A percentile compares a stretch with the other conserved stretches of the same genome.
Evolutionary conservation across 768 basidiomycete species (phyloP).

Genomic region (Crepidotus variabilis): DNA sequence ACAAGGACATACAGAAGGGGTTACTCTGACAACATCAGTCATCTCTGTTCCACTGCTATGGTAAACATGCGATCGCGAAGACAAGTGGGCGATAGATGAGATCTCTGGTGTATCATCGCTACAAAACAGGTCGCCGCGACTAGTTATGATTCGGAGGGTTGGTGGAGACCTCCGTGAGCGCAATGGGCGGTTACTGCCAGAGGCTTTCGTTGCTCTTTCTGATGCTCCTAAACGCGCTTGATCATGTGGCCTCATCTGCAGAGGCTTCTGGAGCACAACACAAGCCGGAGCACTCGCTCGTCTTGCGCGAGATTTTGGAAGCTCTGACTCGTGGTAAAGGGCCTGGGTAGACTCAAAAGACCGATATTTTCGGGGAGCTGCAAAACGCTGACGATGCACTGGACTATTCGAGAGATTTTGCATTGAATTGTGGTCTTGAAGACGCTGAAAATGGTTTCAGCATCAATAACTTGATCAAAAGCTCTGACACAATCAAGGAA

Average conservation of each 20-base stretch:
- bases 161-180: background rate
- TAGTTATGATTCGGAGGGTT: background rate
- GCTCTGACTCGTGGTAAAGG: background rate
- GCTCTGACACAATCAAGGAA: background rate
- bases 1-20: slow-evolving; percentile 9
- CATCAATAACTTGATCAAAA: background rate
- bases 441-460: background rate
- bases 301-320: background rate
- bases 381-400: background rate
- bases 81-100: background rate
- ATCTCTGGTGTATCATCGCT: background rate
- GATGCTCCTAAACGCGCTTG: background rate
- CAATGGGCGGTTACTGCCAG: background rate
- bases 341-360: background rate
- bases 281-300: background rate
- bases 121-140: background rate
- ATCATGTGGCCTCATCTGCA: background rate
- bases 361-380: background rate
- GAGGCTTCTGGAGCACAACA: background rate
- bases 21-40: slow-evolving; percentile 19
- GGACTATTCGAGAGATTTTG: background rate
- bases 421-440: background rate
- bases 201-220: background rate
- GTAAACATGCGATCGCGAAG: background rate
- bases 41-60: background rate